These are phyloP conservation scores for Chrysanthemum lavandulifolium DNA, from an alignment of 129 eudicot genomes.

Conservation along the genomic window DNA sequence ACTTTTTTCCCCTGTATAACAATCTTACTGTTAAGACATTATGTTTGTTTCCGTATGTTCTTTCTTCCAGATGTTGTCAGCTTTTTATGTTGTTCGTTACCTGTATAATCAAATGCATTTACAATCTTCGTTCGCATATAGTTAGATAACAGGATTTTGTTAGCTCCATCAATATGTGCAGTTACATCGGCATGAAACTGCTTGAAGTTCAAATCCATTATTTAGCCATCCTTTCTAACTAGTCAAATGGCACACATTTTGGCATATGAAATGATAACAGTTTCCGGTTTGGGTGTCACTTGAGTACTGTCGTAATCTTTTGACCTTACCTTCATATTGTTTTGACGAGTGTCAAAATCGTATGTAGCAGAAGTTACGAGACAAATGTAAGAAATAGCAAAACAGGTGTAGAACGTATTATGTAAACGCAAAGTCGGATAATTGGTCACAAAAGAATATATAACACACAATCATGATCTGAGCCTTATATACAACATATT, in stretches of 20 bases:
- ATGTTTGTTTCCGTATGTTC: slow-evolving; percentile 1
- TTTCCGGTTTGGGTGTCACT: neutral
- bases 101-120: neutral
- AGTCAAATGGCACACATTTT: no score
- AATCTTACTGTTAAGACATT: slow-evolving; percentile 6
- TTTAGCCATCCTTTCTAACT: no score
- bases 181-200: no score
- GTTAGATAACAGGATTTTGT: neutral
- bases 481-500: slow-evolving; percentile 34
- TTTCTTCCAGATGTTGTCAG: neutral
- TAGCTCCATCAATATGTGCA: neutral
- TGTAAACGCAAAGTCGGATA: no score
- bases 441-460: neutral
- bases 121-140: neutral
- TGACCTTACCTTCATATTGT: no score
- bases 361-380: no score
- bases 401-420: no score
- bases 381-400: no score
- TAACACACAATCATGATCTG: slow-evolving; percentile 18
- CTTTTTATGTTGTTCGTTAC: neutral
- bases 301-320: no score
- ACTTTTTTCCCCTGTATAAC: slow-evolving; percentile 12
- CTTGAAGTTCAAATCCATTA: no score
- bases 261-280: neutral
- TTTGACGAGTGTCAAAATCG: no score